Percentiles rank a stretch among this genome's conserved stretches.
These are phyloP conservation scores for Asterionellopsis glacialis DNA, from an alignment of 108 stramenopile species.

Conservation along the genomic window DNA sequence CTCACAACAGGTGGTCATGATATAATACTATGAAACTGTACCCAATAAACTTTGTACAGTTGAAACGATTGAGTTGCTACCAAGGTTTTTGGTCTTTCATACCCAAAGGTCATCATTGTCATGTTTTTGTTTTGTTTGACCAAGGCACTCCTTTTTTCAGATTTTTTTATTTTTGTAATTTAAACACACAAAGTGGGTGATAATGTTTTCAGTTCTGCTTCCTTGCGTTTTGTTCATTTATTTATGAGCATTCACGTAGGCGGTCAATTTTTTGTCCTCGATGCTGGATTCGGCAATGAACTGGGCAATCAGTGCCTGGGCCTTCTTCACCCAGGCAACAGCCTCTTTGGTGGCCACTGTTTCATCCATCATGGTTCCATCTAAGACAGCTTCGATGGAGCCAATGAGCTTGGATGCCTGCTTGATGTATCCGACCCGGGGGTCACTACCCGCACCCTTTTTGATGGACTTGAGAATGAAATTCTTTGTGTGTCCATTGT, in stretches of 20 bases:
- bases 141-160: no score
- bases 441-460: slow-evolving; percentile 23
- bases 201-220: no score
- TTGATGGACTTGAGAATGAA: slow-evolving; percentile 30
- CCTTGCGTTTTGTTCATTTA: no score
- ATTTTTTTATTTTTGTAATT: no score
- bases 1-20: no score
- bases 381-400: slow-evolving; percentile 19
- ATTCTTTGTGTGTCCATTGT: slow-evolving; percentile 31
- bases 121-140: no score
- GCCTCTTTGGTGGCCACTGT: slow-evolving; percentile 24
- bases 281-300: slow-evolving; percentile 35
- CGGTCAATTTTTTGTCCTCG: slow-evolving; percentile 21
- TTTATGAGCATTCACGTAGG: slow-evolving; percentile 21
- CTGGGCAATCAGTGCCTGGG: slow-evolving; percentile 31
- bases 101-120: no score
- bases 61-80: no score
- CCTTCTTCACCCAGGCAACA: slow-evolving; percentile 25
- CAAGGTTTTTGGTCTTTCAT: no score
- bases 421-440: slow-evolving; percentile 35
- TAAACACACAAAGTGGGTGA: no score
- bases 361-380: slow-evolving; percentile 13
- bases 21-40: no score
- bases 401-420: slow-evolving; percentile 25
- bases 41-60: no score